Base-by-base conservation (phyloP, 495 filamentous ascomycete species). In the Talaromyces thailandensis region DNA sequence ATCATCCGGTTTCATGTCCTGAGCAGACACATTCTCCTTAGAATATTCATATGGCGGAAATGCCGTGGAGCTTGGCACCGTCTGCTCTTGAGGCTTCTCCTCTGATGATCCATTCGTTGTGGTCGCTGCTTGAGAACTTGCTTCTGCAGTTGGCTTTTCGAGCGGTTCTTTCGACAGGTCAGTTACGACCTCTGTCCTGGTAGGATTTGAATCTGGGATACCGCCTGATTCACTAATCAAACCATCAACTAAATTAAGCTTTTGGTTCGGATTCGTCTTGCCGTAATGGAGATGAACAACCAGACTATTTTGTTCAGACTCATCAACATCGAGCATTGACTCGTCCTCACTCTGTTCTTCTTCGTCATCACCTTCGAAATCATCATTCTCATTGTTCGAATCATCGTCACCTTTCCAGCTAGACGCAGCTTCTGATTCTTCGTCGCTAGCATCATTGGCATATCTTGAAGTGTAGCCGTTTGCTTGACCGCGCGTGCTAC, bases 361-460 rank as follows among this genome's bases (percentile, higher is more conserved):
- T 48, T 86, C 87, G 56, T 86, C 79, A 56, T 86, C 87, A 48
- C 84, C 84, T 48, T 87, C 85, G 16, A 83, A 81, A 12, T 81
- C 75, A 14, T 81, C 75, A 18, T 75, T 75, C 28, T 84, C 82
- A 53, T 87, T 83, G n/a, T 88, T 86, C 6, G 87, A 84, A 25
- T 86, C 86, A 62, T 91, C 87, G 43, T 88, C 86, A n/a, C 84
- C 88, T 61, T 86, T 82, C 18, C 76, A 84, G 62, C 76, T 83
- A 3, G 78, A 79, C 16, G 71, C 69, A 4, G 77, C 80, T 56
- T 87, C 85, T 35, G 82, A 85, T 64, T 86, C 88, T 60, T 85
- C 81, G 45, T 88, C 88, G 28, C 59, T 61, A 73, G 86, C 85
- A 53, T 85, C 80, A 62, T 88, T 81, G 25, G 80, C 68, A 55